Conservation (phyloP, 441 rosid species). For the Croton setiger region DNA sequence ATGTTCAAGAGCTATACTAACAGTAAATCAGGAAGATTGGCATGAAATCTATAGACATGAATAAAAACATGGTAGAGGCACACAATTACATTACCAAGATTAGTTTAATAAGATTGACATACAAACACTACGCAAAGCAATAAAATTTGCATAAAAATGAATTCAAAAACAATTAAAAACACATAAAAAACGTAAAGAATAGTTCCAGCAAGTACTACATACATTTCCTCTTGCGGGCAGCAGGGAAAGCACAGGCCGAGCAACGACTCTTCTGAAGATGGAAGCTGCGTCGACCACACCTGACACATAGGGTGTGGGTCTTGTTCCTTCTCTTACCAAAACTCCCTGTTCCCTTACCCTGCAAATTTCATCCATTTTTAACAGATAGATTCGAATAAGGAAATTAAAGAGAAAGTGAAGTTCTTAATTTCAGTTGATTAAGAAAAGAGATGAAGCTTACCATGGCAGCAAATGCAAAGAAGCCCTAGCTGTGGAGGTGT, state of each 20-base stretch:
- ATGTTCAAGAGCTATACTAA: not conserved
- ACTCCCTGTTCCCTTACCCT: slow-evolving; percentile 98
- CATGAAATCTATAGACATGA: not conserved
- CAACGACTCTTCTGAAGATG: slow-evolving; percentile 97
- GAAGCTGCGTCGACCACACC: slow-evolving; percentile 95
- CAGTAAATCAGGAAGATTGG: not conserved
- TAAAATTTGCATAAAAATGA: not conserved
- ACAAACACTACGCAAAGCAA: too few relatives aligned
- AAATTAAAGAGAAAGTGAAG: too few relatives aligned
- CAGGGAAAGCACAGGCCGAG: slow-evolving; percentile 78
- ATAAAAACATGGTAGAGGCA: too few relatives aligned
- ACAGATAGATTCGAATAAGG: not conserved
- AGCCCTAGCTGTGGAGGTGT: slow-evolving; percentile 12
- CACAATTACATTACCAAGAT: too few relatives aligned
- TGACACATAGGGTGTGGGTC: slow-evolving; percentile 89
- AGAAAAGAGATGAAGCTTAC: slow-evolving; percentile 10
- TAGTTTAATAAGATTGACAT: not conserved
- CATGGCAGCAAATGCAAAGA: slow-evolving; percentile 28
- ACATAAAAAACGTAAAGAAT: not conserved
- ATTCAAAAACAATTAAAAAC: not conserved
- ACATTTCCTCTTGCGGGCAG: slow-evolving; percentile 88
- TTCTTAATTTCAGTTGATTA: not conserved
- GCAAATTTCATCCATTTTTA: slow-evolving; percentile 7
- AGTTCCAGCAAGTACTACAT: slow-evolving; percentile 16
- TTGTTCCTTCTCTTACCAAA: slow-evolving; percentile 97